Percentiles rank a stretch among this genome's conserved stretches.
These are phyloP conservation scores for Rhodotorula sp. DNA, from an alignment of 1,284 basidiomycete species.

Conservation along the genomic window DNA sequence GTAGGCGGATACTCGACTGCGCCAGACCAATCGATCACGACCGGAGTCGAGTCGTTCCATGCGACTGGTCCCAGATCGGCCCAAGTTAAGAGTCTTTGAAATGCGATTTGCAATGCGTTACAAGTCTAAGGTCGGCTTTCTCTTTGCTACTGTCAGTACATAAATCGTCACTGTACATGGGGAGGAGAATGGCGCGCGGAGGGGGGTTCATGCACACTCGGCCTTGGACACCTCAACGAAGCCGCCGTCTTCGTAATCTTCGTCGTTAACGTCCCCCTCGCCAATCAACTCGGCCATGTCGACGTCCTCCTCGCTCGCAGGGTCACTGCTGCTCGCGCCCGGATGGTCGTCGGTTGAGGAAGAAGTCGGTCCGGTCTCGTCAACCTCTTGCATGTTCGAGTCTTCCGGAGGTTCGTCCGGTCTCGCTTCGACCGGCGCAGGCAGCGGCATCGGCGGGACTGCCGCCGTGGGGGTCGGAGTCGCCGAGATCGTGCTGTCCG, in stretches of 20 bases:
- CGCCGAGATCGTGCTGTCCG: neutral
- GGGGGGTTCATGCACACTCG: neutral
- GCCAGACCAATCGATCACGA: too few relatives aligned
- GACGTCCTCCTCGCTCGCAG: neutral
- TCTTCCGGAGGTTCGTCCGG: neutral
- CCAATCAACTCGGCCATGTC: neutral
- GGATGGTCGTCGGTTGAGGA: neutral
- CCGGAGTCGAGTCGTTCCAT: too few relatives aligned
- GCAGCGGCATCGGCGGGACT: neutral
- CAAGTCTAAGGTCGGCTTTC: neutral
- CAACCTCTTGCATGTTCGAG: neutral
- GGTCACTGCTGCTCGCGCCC: neutral
- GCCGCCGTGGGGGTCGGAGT: neutral
- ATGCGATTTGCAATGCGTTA: neutral
- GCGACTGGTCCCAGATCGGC: too few relatives aligned
- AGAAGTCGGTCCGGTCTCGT: neutral
- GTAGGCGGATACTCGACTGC: too few relatives aligned
- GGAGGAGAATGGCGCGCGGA: too few relatives aligned
- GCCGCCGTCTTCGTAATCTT: neutral
- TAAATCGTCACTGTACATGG: too few relatives aligned
- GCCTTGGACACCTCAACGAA: neutral
- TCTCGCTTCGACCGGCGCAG: neutral
- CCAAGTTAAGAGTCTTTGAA: too few relatives aligned
- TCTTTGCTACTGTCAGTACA: too few relatives aligned
- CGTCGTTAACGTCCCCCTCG: too few relatives aligned